Conservation (phyloP, 495 filamentous ascomycete species). For the Terfezia claveryi region DNA sequence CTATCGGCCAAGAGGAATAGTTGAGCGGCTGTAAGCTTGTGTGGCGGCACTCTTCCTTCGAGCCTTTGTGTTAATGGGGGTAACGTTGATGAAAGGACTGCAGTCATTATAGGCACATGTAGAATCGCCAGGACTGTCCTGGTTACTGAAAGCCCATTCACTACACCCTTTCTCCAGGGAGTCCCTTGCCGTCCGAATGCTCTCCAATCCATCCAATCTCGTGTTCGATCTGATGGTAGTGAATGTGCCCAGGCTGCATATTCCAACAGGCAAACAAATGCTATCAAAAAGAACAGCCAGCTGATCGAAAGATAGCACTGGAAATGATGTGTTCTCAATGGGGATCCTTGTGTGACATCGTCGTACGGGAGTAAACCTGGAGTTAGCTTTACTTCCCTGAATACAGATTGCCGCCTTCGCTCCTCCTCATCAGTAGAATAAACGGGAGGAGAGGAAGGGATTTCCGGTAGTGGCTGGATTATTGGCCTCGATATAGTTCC, state of each 20-base stretch:
- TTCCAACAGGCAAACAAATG: not conserved
- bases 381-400: too few species aligned
- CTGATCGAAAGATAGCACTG: not conserved
- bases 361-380: too few species aligned
- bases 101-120: conserved; percentile 13
- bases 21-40: conserved; percentile 4
- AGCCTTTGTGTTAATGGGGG: conserved; percentile 8
- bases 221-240: not conserved
- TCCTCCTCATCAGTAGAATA: too few species aligned
- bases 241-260: not conserved
- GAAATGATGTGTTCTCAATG: not conserved
- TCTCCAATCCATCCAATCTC: not conserved
- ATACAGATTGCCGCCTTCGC: too few species aligned
- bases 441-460: too few species aligned
- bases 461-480: too few species aligned
- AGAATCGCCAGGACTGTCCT: conserved; percentile 7
- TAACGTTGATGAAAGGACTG: conserved; percentile 5
- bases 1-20: conserved; percentile 9
- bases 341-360: not conserved
- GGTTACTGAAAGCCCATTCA: conserved; percentile 10
- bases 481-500: too few species aligned
- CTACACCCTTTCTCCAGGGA: conserved; percentile 5
- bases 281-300: not conserved
- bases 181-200: conserved; percentile 8
- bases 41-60: conserved; percentile 2